Evolutionary conservation across 345 rosid genomes (phyloP).

Genomic region (Euphorbia pulcherrima): DNA sequence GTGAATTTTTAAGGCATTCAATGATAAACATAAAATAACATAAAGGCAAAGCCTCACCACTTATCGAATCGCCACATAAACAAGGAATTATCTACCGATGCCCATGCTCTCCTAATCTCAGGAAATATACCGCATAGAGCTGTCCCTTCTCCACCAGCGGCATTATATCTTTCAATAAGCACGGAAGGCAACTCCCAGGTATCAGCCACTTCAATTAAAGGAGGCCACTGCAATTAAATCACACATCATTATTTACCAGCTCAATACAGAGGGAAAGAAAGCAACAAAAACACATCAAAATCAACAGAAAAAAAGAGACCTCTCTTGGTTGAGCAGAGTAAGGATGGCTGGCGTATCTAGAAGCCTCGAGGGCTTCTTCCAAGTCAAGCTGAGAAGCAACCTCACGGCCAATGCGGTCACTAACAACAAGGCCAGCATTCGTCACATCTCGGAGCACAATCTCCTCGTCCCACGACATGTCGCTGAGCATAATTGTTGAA

Average conservation of each 20-base stretch:
- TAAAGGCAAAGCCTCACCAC: conserved; percentile 42
- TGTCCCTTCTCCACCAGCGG: conserved; percentile 95
- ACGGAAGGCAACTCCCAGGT: conserved; percentile 82
- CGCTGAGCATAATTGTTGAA: not conserved
- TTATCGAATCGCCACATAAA: conserved; percentile 96
- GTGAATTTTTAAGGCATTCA: not conserved
- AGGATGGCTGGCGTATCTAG: conserved; percentile 90
- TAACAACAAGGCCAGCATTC: conserved; percentile 64
- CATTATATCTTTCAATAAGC: conserved; percentile 80
- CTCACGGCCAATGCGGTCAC: conserved; percentile 84
- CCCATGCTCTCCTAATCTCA: conserved; percentile 93
- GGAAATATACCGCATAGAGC: conserved; percentile 95
- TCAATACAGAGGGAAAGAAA: not conserved
- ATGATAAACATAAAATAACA: not conserved
- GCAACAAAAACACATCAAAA: not conserved
- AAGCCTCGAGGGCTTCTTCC: conserved; percentile 88
- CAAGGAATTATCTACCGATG: conserved; percentile 84
- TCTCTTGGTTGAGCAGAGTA: conserved; percentile 84
- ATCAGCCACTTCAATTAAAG: conserved; percentile 70
- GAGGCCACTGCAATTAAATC: conserved; percentile 77
- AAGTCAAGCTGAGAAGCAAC: conserved; percentile 72
- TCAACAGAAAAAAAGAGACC: conserved; percentile 30
- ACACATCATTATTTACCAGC: conserved; percentile 4
- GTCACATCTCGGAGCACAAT: conserved; percentile 78
- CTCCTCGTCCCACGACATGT: conserved; percentile 78